Conservation (phyloP, 805 yeast species). For the Sporopachydermia quercuum region DNA sequence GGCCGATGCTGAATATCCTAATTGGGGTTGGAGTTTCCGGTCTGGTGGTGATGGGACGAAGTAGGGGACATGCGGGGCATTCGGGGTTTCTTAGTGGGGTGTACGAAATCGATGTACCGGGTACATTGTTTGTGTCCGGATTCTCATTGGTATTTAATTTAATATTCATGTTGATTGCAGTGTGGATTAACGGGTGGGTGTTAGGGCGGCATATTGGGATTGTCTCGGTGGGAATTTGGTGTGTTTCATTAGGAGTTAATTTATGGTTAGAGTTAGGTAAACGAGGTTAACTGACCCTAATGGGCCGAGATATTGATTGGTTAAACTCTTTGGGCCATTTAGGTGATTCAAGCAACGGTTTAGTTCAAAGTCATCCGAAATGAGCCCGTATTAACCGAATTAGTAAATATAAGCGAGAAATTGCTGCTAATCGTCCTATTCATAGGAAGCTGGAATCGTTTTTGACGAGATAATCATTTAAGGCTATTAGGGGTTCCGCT, state of each 20-base stretch:
- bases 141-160: constrained; percentile 24
- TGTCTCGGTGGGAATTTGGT: constrained; percentile 27
- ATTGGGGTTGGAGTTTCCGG: constrained; percentile 76
- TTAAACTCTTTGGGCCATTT: too few relatives aligned
- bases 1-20: constrained; percentile 67
- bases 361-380: too few relatives aligned
- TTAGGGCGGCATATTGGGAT: constrained; percentile 25
- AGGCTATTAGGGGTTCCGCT: too few relatives aligned
- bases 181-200: constrained; percentile 28
- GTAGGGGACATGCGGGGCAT: constrained; percentile 6
- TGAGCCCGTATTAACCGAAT: too few relatives aligned
- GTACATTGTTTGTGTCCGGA: constrained; percentile 28
- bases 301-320: too few relatives aligned
- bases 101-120: constrained; percentile 20
- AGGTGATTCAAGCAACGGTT: too few relatives aligned
- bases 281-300: too few relatives aligned
- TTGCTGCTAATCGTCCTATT: too few relatives aligned
- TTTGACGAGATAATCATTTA: too few relatives aligned
- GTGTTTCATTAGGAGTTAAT: constrained; percentile 21
- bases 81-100: constrained; percentile 2
- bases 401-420: too few relatives aligned
- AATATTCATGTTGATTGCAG: constrained; percentile 21
- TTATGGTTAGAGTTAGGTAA: constrained; percentile 10
- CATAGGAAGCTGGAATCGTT: too few relatives aligned
- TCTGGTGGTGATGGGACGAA: constrained; percentile 24